Conservation (phyloP, 345 rosid species). For the Cochlearia excelsa region DNA sequence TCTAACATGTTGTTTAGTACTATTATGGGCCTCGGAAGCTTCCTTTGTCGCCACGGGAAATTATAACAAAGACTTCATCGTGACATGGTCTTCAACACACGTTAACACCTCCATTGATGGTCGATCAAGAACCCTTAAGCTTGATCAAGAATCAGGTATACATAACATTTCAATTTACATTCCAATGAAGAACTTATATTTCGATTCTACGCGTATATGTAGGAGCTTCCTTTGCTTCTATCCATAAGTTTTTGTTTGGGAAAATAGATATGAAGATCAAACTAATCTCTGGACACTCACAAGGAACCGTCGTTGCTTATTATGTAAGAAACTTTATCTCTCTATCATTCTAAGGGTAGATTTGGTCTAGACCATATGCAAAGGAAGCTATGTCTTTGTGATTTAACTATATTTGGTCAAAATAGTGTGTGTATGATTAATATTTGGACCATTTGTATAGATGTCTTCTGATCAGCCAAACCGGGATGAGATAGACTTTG, state of each 20-base stretch:
- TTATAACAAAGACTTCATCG: constrained; percentile 62
- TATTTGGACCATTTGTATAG: constrained; percentile 33
- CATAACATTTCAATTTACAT: too few relatives aligned
- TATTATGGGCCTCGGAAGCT: constrained; percentile 41
- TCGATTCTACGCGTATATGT: background rate
- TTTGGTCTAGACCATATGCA: background rate
- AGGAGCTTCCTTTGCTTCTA: constrained; percentile 81
- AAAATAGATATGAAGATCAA: constrained; percentile 72
- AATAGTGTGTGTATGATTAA: background rate
- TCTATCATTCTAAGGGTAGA: background rate
- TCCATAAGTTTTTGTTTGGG: constrained; percentile 69
- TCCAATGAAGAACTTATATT: constrained; percentile 1
- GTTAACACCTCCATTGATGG: constrained; percentile 69
- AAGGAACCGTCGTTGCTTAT: constrained; percentile 77
- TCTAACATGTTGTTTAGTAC: constrained; percentile 16
- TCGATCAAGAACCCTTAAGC: constrained; percentile 55
- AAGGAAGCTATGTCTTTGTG: background rate
- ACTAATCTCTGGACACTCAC: constrained; percentile 72
- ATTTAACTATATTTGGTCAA: too few relatives aligned
- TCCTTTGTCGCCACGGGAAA: constrained; percentile 61
- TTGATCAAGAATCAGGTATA: constrained; percentile 80
- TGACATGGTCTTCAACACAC: constrained; percentile 76
- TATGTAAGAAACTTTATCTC: constrained; percentile 47
- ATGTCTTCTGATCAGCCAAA: constrained; percentile 69
- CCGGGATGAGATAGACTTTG: constrained; percentile 78